Evolutionary conservation across 164 flowering plant genomes (phyloP).

Genomic region (Malania oleifera): DNA sequence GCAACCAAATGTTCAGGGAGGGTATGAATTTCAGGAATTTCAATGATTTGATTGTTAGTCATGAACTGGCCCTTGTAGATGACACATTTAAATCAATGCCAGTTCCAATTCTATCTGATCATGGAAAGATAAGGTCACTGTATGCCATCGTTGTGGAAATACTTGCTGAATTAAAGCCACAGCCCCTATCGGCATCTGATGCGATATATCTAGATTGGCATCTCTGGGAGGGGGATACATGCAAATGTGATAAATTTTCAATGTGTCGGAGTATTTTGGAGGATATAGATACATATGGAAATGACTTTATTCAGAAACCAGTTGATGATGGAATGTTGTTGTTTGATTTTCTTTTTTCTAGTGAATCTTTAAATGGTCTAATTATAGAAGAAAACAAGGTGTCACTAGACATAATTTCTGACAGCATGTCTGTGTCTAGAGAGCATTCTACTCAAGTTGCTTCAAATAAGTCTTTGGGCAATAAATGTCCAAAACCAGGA

Average conservation of each 20-base stretch:
- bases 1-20: constrained; percentile 37
- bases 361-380: constrained; percentile 19
- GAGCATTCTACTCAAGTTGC: constrained; percentile 15
- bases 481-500: constrained; percentile 23
- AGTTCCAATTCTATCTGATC: constrained; percentile 52
- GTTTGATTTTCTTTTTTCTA: constrained; percentile 39
- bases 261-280: constrained; percentile 27
- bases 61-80: constrained; percentile 66
- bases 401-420: constrained; percentile 20
- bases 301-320: constrained; percentile 21
- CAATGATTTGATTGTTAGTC: constrained; percentile 53
- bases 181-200: constrained; percentile 62
- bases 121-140: constrained; percentile 27
- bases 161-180: constrained; percentile 40
- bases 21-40: constrained; percentile 40
- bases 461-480: constrained; percentile 19
- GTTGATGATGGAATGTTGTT: constrained; percentile 19
- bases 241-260: constrained; percentile 23
- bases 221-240: constrained; percentile 54
- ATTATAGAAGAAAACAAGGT: constrained; percentile 31
- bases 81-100: constrained; percentile 74
- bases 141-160: constrained; percentile 30
- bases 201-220: constrained; percentile 87
- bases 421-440: constrained; percentile 10
- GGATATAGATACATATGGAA: constrained; percentile 26